Conservation (phyloP, 139 green algal genomes). For the Coccomyxa sp. region DNA sequence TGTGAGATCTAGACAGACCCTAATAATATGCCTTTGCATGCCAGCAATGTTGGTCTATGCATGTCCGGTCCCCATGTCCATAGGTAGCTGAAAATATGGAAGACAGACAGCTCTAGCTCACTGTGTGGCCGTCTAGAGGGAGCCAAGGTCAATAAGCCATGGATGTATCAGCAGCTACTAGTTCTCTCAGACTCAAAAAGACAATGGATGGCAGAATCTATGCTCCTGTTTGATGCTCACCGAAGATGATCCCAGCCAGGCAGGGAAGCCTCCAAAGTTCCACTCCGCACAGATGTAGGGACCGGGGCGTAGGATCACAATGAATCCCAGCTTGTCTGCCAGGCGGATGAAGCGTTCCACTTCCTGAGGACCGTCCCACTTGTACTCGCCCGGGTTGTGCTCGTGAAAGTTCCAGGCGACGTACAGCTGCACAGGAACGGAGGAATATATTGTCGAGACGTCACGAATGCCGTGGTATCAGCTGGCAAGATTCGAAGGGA, state of each 20-base stretch:
- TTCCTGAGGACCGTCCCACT: conserved; percentile 29
- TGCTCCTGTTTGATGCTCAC: neutral
- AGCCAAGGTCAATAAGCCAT: neutral
- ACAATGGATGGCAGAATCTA: neutral
- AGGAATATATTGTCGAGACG: neutral
- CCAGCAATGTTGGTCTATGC: neutral
- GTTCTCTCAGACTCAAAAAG: too few relatives aligned
- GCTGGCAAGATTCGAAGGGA: neutral
- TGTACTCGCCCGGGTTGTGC: conserved; percentile 27
- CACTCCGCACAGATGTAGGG: conserved; percentile 57
- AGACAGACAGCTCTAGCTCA: neutral
- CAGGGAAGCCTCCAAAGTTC: conserved; percentile 59
- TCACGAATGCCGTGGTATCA: neutral
- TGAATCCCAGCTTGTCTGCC: conserved; percentile 28
- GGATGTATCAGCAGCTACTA: neutral
- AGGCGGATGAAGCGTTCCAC: conserved; percentile 33
- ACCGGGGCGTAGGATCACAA: conserved; percentile 50
- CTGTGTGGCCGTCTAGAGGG: too few relatives aligned
- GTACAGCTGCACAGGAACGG: conserved; percentile 31
- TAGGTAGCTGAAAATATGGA: neutral
- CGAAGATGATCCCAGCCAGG: conserved; percentile 38
- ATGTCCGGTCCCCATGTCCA: neutral
- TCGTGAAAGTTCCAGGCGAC: conserved; percentile 63
- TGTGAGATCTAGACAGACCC: neutral
- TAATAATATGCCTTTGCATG: neutral